Percentiles rank a stretch among this genome's conserved stretches.
Conservation (phyloP, 768 basidiomycete species). For the Mrakia blollopis region DNA sequence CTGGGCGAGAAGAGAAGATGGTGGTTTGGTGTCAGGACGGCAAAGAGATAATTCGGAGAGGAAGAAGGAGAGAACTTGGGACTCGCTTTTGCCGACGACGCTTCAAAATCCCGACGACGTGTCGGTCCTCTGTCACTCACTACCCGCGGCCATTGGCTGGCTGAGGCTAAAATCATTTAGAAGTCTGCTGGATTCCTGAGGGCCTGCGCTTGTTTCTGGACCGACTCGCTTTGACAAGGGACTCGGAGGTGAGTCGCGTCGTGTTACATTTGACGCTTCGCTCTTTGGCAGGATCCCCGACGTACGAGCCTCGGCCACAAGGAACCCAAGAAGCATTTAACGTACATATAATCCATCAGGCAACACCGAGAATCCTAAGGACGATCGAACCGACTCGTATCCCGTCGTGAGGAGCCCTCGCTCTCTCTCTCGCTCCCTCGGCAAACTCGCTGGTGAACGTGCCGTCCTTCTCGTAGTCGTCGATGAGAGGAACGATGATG, state of each 20-base stretch:
- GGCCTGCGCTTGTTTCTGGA: too few relatives aligned
- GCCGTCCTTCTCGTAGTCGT: conserved; percentile 37
- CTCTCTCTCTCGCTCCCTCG: conserved; percentile 34
- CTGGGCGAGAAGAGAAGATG: neutral
- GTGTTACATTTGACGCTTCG: too few relatives aligned
- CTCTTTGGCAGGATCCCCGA: too few relatives aligned
- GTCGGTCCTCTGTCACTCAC: neutral
- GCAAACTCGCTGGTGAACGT: conserved; percentile 36
- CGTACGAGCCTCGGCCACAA: too few relatives aligned
- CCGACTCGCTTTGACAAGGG: too few relatives aligned
- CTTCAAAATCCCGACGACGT: neutral
- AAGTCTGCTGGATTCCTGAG: too few relatives aligned
- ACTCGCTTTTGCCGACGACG: conserved; percentile 2
- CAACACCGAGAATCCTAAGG: conserved; percentile 36
- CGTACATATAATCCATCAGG: neutral
- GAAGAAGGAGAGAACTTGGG: neutral
- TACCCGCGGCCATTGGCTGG: too few relatives aligned
- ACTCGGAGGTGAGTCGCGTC: too few relatives aligned
- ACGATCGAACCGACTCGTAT: conserved; percentile 34
- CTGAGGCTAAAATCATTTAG: neutral
- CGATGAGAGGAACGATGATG: conserved; percentile 38
- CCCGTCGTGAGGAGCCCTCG: conserved; percentile 35
- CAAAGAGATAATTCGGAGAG: neutral
- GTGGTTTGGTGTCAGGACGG: neutral
- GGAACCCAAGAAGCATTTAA: too few relatives aligned